These are phyloP conservation scores for Metroxylon sagu DNA, from an alignment of 176 grass and related monocot genomes.

Conservation along the genomic window DNA sequence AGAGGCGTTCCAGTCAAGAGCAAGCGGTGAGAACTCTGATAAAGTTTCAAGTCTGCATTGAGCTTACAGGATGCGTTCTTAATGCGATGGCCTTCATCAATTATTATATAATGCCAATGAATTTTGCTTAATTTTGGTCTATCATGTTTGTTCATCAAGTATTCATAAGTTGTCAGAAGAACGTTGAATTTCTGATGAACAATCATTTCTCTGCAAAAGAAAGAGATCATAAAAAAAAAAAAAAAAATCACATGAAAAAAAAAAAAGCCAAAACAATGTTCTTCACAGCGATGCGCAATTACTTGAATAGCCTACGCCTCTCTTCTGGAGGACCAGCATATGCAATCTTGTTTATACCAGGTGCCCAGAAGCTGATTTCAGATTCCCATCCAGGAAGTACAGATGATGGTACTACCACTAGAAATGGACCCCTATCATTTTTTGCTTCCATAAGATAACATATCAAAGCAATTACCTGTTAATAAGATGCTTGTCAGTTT, in stretches of 20 bases:
- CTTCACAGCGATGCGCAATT: constrained; percentile 17
- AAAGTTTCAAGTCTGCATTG: constrained; percentile 93
- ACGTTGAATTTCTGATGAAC: constrained; percentile 99
- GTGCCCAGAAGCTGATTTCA: constrained; percentile 94
- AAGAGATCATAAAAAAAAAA: constrained; percentile 25
- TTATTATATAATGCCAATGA: constrained; percentile 98
- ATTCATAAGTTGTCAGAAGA: constrained; percentile 95
- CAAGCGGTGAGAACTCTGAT: constrained; percentile 85
- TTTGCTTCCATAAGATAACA: constrained; percentile 99
- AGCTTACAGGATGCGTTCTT: constrained; percentile 99
- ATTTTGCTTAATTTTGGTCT: constrained; percentile 97
- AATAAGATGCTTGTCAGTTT: constrained; percentile 9
- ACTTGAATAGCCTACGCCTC: constrained; percentile 93
- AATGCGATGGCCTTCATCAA: constrained; percentile 98
- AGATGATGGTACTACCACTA: constrained; percentile 93
- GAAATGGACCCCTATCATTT: constrained; percentile 95
- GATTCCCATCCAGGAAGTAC: constrained; percentile 89
- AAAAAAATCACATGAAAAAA: constrained; percentile 20
- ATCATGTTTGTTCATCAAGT: constrained; percentile 99
- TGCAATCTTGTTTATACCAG: constrained; percentile 94
- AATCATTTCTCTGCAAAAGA: constrained; percentile 80
- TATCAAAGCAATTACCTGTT: constrained; percentile 83
- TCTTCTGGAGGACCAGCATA: constrained; percentile 98
- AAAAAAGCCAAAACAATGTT: background rate
- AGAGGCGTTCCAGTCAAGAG: constrained; percentile 92